Conservation (phyloP, 768 basidiomycete genomes). For the Brasilioporus rufonigricans region DNA sequence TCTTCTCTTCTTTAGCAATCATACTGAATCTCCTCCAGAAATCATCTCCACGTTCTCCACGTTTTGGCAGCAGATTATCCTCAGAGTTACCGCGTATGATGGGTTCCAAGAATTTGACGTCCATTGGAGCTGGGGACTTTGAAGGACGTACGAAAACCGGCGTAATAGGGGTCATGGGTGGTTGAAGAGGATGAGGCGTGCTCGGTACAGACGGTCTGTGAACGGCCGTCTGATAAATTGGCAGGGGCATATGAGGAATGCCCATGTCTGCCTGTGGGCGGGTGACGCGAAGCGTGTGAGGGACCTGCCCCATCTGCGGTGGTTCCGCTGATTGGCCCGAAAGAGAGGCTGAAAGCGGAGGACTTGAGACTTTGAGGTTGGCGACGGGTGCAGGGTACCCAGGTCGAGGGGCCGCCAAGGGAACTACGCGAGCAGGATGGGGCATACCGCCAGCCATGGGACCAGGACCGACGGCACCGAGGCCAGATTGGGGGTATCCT, state of each 20-base stretch:
- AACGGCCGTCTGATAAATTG: slow-evolving; percentile 31
- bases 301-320: slow-evolving; percentile 32
- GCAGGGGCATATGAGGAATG: slow-evolving; percentile 28
- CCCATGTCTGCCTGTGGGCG: slow-evolving; percentile 19
- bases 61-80: slow-evolving; percentile 61
- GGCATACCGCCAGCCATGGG: slow-evolving; percentile 39
- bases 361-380: slow-evolving; percentile 57
- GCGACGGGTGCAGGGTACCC: slow-evolving; percentile 73
- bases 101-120: slow-evolving; percentile 49
- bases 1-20: slow-evolving; percentile 69
- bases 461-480: slow-evolving; percentile 51
- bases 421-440: slow-evolving; percentile 32
- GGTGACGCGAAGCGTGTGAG: slow-evolving; percentile 22
- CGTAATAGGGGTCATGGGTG: slow-evolving; percentile 75
- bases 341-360: slow-evolving; percentile 40
- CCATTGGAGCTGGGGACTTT: slow-evolving; percentile 34
- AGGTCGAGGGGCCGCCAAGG: slow-evolving; percentile 67
- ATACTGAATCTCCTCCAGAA: slow-evolving; percentile 88
- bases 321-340: slow-evolving; percentile 14
- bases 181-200: slow-evolving; percentile 70
- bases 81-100: slow-evolving; percentile 72
- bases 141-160: slow-evolving; percentile 73
- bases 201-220: slow-evolving; percentile 41
- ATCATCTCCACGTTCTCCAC: slow-evolving; percentile 76
- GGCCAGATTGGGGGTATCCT: slow-evolving; percentile 50